A percentile compares a stretch with the other conserved stretches of the same genome.
Conservation (phyloP, 768 basidiomycete species). For the Leucosporidium scottii region DNA sequence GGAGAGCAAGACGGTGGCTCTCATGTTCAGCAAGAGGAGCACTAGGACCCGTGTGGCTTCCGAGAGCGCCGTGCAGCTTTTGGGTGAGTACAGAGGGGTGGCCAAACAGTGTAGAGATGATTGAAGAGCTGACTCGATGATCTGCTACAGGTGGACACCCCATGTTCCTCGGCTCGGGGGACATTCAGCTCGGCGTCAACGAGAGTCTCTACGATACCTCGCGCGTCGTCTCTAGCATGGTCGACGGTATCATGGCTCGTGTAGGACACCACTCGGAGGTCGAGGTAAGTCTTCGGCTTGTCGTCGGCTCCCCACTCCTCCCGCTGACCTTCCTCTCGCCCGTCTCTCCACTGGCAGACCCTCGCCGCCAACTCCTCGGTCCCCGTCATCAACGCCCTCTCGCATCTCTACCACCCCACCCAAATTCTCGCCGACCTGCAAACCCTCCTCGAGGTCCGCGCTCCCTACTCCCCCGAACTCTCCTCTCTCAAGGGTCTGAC, state of each 20-base stretch:
- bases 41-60: conserved; percentile 84
- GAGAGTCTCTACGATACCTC: conserved; percentile 78
- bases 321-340: background rate
- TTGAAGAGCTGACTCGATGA: background rate
- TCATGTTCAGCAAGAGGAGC: conserved; percentile 87
- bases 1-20: conserved; percentile 67
- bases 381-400: conserved; percentile 92
- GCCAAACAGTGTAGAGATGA: background rate
- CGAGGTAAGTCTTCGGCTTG: conserved; percentile 53
- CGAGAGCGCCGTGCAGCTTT: conserved; percentile 68
- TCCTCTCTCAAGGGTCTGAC: conserved; percentile 66
- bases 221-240: conserved; percentile 86
- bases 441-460: conserved; percentile 64
- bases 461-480: conserved; percentile 34
- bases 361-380: conserved; percentile 82
- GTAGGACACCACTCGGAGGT: conserved; percentile 89
- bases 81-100: conserved; percentile 49
- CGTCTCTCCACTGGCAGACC: conserved; percentile 52
- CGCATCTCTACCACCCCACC: conserved; percentile 91
- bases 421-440: conserved; percentile 89
- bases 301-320: background rate
- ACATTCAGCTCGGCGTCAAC: conserved; percentile 95
- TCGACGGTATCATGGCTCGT: conserved; percentile 91
- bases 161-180: conserved; percentile 78
- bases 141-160: conserved; percentile 54